Percentiles rank a stretch among this genome's conserved stretches.
These are phyloP conservation scores for Calamus simplicifolius DNA, from an alignment of 176 grass and related monocot species.

Conservation along the genomic window DNA sequence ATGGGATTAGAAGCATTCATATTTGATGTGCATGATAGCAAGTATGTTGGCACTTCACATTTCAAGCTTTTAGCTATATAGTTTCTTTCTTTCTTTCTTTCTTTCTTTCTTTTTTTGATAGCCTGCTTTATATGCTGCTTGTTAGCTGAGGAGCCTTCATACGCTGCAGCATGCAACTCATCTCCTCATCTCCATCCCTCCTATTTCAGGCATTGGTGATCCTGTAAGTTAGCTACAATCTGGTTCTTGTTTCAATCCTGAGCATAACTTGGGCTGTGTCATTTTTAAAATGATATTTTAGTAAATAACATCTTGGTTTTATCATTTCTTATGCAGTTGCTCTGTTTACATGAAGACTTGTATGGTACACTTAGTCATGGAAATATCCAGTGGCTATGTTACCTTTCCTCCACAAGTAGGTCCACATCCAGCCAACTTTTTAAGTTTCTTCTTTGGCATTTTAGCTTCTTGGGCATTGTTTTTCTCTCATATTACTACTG, in stretches of 20 bases:
- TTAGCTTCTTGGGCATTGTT: neutral
- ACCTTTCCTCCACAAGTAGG: slow-evolving; percentile 82
- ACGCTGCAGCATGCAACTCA: slow-evolving; percentile 45
- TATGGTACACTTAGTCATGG: slow-evolving; percentile 24
- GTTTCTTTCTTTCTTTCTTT: too few species aligned
- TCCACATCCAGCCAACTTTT: slow-evolving; percentile 2
- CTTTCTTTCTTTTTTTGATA: too few species aligned
- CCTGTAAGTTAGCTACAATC: slow-evolving; percentile 36
- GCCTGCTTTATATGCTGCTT: too few species aligned
- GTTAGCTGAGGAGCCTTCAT: slow-evolving; percentile 29
- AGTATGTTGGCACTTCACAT: slow-evolving; percentile 19
- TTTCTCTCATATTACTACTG: too few species aligned
- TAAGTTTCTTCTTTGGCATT: neutral
- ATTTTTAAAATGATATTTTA: neutral
- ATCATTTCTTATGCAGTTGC: slow-evolving; percentile 44
- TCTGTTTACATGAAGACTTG: slow-evolving; percentile 39
- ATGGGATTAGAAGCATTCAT: slow-evolving; percentile 50
- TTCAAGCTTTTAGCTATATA: too few species aligned
- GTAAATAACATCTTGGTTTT: neutral
- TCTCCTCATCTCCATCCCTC: slow-evolving; percentile 66
- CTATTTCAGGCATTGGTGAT: slow-evolving; percentile 53
- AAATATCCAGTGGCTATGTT: slow-evolving; percentile 75
- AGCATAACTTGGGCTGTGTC: neutral
- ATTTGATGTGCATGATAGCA: slow-evolving; percentile 43
- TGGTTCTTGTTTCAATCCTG: slow-evolving; percentile 1